Base-by-base conservation (phyloP, 805 yeast species). In the Monosporozyma siamensis region DNA sequence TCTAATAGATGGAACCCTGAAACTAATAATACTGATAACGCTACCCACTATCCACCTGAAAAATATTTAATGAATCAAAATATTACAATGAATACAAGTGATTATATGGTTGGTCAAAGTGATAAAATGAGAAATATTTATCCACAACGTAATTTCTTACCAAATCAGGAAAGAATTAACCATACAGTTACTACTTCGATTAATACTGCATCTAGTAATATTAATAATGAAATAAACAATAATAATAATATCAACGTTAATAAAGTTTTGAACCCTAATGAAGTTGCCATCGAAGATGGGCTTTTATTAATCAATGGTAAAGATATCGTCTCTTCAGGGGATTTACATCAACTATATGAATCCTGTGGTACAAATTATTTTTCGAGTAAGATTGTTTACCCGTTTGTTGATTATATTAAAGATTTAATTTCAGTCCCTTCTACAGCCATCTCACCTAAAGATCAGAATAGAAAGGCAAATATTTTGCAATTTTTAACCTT, bases 281-380 rank as follows among this genome's bases (percentile, higher is more conserved):
- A 32, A 40, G 18, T 23, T 22, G 29, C 27, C 6, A 25, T 40
- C 18, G 38, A 82, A 36, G 79, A 80, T 54, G 88, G 88, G 0
- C 62, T 58, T 29, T 29, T 82, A 29, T 52, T 78, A 5, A 61
- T 79, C 39, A 72, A 71, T 41, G 75, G 75, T 37, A 73, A 70
- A 43, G 68, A 71, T 38, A 78, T 82, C 18, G 64, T 77, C 17
- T 75, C 87, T 2, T 77, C 87, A 1, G 65, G 71, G 0, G 78
- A 74, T 6, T 67, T 83, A 41, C 74, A 74, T 43, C 49, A 59
- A 9, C 61, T 74, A 39, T 82, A 71, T 50, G 46, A 54, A 10
- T 68, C 51, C 7, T 55, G 71, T 49, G 74, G 82, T 0, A 55
- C 63, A 10, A 67, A 66, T 34, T 83, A 82, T 57, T 83, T 81